A percentile compares a stretch with the other conserved stretches of the same genome.
Conservation (phyloP, 2,329 filamentous ascomycete genomes). For the Aureobasidium sp. region DNA sequence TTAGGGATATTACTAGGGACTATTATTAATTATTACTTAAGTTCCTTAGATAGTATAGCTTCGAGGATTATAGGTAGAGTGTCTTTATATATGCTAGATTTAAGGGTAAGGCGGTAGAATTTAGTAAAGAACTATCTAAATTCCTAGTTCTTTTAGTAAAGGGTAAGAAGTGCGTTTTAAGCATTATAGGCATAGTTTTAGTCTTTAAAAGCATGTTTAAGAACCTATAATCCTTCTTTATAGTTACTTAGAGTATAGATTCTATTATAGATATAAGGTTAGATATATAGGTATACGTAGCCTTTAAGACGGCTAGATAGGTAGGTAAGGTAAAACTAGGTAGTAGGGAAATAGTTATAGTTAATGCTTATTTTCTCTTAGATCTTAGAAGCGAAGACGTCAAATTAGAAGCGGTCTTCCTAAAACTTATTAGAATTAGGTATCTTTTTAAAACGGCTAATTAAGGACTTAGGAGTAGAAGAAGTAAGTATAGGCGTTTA, state of each 20-base stretch:
- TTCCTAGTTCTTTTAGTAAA: neutral
- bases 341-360: neutral
- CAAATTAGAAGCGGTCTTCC: neutral
- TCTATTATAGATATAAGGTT: neutral
- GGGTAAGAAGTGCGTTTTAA: neutral
- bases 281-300: neutral
- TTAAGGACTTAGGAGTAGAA: neutral
- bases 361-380: neutral
- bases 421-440: neutral
- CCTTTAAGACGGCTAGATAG: neutral
- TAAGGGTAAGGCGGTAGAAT: neutral
- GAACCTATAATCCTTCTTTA: neutral
- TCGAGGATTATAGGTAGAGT: neutral
- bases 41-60: neutral
- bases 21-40: neutral
- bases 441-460: constrained; percentile 1
- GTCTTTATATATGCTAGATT: neutral
- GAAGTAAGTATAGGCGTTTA: neutral
- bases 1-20: neutral
- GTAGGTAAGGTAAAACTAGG: neutral
- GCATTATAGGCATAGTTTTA: neutral
- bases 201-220: neutral
- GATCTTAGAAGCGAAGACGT: neutral
- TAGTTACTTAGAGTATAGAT: neutral
- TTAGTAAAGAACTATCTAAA: neutral